These are phyloP conservation scores for Turnera subulata DNA, from an alignment of 345 rosid genomes.

Conservation along the genomic window DNA sequence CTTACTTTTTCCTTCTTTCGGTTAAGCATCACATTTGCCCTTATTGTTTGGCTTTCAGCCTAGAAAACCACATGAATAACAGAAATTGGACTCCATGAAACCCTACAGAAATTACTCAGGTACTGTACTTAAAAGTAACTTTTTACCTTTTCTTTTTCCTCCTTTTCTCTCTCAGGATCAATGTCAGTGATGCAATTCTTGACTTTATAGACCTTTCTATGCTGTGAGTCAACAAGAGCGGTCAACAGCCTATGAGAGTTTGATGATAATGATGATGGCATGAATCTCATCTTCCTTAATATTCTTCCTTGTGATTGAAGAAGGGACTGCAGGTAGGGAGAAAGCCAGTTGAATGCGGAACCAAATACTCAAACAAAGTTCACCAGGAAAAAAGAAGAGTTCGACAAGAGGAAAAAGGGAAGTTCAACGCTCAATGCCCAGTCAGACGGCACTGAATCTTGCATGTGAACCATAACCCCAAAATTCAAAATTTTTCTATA, in stretches of 20 bases:
- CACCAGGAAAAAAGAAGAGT: background rate
- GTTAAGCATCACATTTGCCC: conserved; percentile 81
- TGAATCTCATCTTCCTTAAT: conserved; percentile 85
- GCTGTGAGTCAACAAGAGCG: conserved; percentile 92
- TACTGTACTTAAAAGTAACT: conserved; percentile 14
- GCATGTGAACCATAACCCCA: conserved; percentile 7
- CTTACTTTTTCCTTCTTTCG: conserved; percentile 87
- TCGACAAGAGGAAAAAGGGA: background rate
- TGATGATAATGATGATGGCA: conserved; percentile 90
- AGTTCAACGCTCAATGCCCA: background rate
- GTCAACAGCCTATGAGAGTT: conserved; percentile 90
- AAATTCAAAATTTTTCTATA: too few relatives aligned
- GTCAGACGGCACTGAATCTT: background rate
- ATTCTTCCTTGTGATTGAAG: conserved; percentile 99
- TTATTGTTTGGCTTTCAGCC: conserved; percentile 90
- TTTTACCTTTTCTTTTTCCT: conserved; percentile 88
- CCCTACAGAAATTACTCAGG: background rate
- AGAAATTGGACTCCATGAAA: conserved; percentile 6
- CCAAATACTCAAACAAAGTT: background rate
- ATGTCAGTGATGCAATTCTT: conserved; percentile 96
- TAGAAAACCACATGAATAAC: conserved; percentile 29
- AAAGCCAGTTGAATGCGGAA: background rate
- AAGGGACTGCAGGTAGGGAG: conserved; percentile 59
- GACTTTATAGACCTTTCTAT: conserved; percentile 79
- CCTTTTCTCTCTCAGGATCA: conserved; percentile 99